These are phyloP conservation scores for Coniochaeta pulveracea DNA, from an alignment of 2,329 filamentous ascomycete genomes.

Conservation along the genomic window DNA sequence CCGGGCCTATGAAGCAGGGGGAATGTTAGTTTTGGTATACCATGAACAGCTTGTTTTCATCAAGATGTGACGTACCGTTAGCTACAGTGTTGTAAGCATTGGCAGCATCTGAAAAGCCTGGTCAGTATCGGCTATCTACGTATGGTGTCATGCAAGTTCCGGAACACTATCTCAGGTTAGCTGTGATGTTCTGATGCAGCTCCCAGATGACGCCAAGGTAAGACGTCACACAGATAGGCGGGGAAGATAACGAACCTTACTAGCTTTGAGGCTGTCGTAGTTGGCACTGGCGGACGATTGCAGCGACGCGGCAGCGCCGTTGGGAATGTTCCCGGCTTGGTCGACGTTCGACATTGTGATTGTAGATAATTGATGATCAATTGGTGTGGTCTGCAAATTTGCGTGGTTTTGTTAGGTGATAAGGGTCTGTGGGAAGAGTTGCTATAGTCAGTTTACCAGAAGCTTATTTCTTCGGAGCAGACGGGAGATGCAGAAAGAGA, in stretches of 20 bases:
- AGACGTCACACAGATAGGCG: not conserved
- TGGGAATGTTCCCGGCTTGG: no score
- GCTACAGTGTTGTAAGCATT: slow-evolving; percentile 35
- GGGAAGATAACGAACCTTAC: slow-evolving; percentile 33
- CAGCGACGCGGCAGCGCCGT: no score
- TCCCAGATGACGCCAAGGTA: not conserved
- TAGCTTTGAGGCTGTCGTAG: slow-evolving; percentile 35
- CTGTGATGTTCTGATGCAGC: slow-evolving; percentile 6
- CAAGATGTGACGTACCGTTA: slow-evolving; percentile 26
- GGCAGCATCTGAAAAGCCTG: slow-evolving; percentile 28
- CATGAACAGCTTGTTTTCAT: not conserved
- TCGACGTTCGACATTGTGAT: slow-evolving; percentile 30
- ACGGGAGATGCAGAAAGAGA: not conserved
- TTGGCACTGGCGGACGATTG: slow-evolving; percentile 24
- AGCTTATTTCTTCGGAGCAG: slow-evolving; percentile 3
- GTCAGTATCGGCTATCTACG: slow-evolving; percentile 20
- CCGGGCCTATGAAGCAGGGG: slow-evolving; percentile 31
- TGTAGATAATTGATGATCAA: slow-evolving; percentile 7
- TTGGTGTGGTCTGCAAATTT: not conserved
- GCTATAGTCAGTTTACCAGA: slow-evolving; percentile 3
- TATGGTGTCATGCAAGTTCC: slow-evolving; percentile 8
- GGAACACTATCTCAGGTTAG: slow-evolving; percentile 26
- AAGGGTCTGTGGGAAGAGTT: no score
- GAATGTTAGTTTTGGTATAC: slow-evolving; percentile 9
- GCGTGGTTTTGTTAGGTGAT: slow-evolving; percentile 7